Evolutionary conservation across 352 stramenopile genomes (phyloP), one percentile per base, ranked within the genome.

Genomic region (Albugo candida): DNA sequence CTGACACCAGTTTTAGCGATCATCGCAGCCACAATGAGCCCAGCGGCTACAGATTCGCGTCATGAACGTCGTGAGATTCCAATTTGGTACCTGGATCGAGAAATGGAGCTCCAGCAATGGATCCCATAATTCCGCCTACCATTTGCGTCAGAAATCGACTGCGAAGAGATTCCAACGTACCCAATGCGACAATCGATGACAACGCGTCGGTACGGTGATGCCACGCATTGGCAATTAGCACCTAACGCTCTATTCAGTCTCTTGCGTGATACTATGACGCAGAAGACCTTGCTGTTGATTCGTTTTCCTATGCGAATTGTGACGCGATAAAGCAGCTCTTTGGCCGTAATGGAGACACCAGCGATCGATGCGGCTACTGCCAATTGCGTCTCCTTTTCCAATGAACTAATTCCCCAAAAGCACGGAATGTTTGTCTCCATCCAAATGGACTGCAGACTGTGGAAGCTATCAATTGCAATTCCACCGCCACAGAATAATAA

Each of bases 161-260:
- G n/a, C n/a, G n/a, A n/a, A n/a, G n/a, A n/a, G n/a, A n/a, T n/a
- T n/a, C n/a, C n/a, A n/a, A n/a, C n/a, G n/a, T 34, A 68, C 70
- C 68, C 5, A 94, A 52, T 1, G 82, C 81, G 1, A 93, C 71
- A 14, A 95, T 55, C 0, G 83, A 95, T n/a, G 83, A 94, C 37
- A 94, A 83, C 1, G 83, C 80, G 40, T 95, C 83, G 0, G 80
- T 91, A 13, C 83, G 80, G 48, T 95, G 83, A 48, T 98, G 93
- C 92, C 92, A 98, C 6, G 94, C 94, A 71, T 98, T 98, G 13
- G 94, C 93, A 52, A 97, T 95, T 36, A 98, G 64, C 16, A 97
- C 86, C 59, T 85, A 68, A 4, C 1, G n/a, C 18, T n/a, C 19
- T 21, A 2, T 3, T 42, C n/a, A 18, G 37, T 14, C 13, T 11